Evolutionary conservation across 345 rosid species (phyloP).

Genomic region (Odontarrhena argentea): DNA sequence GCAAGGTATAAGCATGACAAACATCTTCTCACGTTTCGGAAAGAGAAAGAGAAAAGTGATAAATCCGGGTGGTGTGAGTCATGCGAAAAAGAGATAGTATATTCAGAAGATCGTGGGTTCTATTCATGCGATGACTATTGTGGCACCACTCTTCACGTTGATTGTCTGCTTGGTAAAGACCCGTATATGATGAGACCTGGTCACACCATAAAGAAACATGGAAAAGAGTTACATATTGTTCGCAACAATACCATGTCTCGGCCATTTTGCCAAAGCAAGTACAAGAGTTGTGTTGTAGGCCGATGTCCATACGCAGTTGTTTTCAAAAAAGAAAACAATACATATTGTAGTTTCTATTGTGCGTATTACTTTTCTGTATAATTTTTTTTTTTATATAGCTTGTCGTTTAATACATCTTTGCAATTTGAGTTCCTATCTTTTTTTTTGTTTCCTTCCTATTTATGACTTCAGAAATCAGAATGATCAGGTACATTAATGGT

Average conservation of each 20-base stretch:
- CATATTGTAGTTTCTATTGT: no score
- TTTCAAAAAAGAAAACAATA: no score
- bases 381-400: no score
- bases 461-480: no score
- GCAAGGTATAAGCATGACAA: background rate
- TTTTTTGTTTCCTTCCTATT: background rate
- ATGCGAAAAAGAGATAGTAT: background rate
- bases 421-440: background rate
- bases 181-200: background rate
- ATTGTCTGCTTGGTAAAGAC: background rate
- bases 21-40: background rate
- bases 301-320: no score
- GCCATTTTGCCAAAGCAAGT: background rate
- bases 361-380: no score
- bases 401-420: no score
- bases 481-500: no score
- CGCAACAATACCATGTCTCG: no score
- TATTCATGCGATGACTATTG: conserved; percentile 1
- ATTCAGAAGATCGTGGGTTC: background rate
- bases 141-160: background rate
- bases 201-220: background rate
- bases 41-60: background rate
- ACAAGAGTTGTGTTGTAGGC: background rate
- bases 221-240: no score
- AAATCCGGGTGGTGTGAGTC: background rate